phyloP scores from a whole-genome alignment of 441 rosid genomes.

The Euphorbia neoarborescens region DNA sequence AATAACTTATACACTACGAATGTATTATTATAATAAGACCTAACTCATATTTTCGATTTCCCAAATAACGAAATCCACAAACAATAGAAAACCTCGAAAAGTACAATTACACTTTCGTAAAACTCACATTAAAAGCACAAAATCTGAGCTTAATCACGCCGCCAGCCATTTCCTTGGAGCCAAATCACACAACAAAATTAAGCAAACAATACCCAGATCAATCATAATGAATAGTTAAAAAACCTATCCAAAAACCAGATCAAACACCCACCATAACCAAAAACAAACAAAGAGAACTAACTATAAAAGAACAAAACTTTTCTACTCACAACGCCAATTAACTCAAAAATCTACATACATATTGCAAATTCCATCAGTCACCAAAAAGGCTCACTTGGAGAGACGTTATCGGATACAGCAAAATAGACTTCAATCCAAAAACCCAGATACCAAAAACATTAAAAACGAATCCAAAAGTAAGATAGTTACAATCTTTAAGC shows the following conservation, averaged over 20 bases:
- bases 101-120: background rate
- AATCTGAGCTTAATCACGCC: constrained; percentile 11
- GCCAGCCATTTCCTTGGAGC: constrained; percentile 5
- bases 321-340: constrained; percentile 12
- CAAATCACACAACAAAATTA: constrained; percentile 1
- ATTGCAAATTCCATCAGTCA: background rate
- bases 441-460: constrained; percentile 23
- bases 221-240: constrained; percentile 16
- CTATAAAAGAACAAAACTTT: constrained; percentile 11
- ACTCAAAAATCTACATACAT: background rate
- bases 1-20: background rate
- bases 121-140: constrained; percentile 16
- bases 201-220: constrained; percentile 19
- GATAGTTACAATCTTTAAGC: constrained; percentile 6
- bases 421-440: too few species aligned
- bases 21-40: background rate
- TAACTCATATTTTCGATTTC: constrained; percentile 11
- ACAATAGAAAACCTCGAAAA: constrained; percentile 13
- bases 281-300: constrained; percentile 18
- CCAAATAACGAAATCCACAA: constrained; percentile 16
- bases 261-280: constrained; percentile 17
- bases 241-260: constrained; percentile 28
- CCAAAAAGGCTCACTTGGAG: constrained; percentile 7
- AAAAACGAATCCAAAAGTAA: background rate
- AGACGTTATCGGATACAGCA: constrained; percentile 16